Evolutionary conservation across 441 rosid genomes (phyloP), one percentile per base, ranked within the genome.

Genomic region (Gossypium davidsonii): DNA sequence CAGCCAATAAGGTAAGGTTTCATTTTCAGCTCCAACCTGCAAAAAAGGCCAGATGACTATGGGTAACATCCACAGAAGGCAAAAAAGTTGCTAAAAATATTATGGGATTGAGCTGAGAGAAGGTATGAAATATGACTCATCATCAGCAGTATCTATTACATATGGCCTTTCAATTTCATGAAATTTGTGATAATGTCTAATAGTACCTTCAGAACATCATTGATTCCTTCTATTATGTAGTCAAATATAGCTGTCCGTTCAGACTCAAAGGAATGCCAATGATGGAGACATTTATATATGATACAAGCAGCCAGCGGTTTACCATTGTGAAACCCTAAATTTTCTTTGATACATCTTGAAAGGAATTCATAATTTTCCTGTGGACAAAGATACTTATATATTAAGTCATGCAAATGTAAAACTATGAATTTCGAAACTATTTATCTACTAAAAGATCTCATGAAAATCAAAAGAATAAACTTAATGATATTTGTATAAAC

Each of bases 221-320:
- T 93, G 73, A 93, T 85, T 77, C 95, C 96, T 79, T 91, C 98
- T 77, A 96, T 91, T 58, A 93, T 86, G 79, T 83, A 83, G 79
- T 93, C 97, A 85, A 96, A 96, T 73, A 96, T 90, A 67, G 91
- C 81, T 7, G 97, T 90, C 76, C 96, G 82, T 83, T 93, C 99
- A 63, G 97, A 90, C 80, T 96, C 98, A 76, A 90, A 93, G 81
- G 97, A 90, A 78, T 84, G 99, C 99, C 99, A 93, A 70, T 89
- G 92, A 80, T 86, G 87, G 81, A 95, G 98, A 85, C 93, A 91
- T 84, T 89, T 89, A 85, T 88, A 93, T 73, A 91, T 86, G 67
- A 93, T 82, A 82, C 97, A 91, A 79, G 97, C 98, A 76, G 97
- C 97, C 73, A 91, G 78, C 25, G 98, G 99, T 83, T 90, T 95